phyloP scores from a whole-genome alignment of 2,329 filamentous ascomycete genomes.

The Colletotrichum sp. region DNA sequence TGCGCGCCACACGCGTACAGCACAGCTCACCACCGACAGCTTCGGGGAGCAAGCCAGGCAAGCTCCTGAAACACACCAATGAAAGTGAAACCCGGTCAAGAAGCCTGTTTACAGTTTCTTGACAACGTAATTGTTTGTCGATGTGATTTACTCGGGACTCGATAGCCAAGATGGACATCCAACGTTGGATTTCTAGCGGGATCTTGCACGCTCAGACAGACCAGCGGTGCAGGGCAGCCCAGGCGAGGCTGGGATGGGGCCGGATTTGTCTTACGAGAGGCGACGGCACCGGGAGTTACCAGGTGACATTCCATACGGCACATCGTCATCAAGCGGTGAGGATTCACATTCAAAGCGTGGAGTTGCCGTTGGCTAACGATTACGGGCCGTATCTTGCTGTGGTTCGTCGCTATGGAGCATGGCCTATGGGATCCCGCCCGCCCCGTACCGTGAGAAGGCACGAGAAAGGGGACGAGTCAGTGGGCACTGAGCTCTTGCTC shows the following conservation, averaged over 20 bases:
- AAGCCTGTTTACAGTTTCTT: neutral
- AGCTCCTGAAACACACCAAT: slow-evolving; percentile 16
- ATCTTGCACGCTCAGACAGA: neutral
- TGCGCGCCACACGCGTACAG: neutral
- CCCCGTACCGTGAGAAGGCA: slow-evolving; percentile 7
- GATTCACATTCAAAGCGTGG: slow-evolving; percentile 5
- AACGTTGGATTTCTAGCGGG: neutral
- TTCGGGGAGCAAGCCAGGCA: slow-evolving; percentile 1
- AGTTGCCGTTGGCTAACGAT: slow-evolving; percentile 17
- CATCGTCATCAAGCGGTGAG: slow-evolving; percentile 20
- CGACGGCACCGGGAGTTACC: neutral
- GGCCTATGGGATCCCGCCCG: neutral
- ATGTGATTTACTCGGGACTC: neutral
- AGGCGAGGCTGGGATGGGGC: neutral
- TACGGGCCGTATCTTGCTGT: slow-evolving; percentile 15
- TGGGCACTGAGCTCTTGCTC: neutral
- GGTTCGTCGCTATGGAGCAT: neutral
- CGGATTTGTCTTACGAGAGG: slow-evolving; percentile 2
- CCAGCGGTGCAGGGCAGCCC: neutral
- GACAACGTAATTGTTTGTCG: neutral
- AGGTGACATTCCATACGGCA: slow-evolving; percentile 13
- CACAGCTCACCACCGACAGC: neutral
- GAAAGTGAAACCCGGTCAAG: slow-evolving; percentile 7
- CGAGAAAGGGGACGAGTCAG: slow-evolving; percentile 13
- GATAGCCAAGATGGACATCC: neutral